Evolutionary conservation across 2,329 filamentous ascomycete species (phyloP).

Genomic region (Chaetothyriales sp.): DNA sequence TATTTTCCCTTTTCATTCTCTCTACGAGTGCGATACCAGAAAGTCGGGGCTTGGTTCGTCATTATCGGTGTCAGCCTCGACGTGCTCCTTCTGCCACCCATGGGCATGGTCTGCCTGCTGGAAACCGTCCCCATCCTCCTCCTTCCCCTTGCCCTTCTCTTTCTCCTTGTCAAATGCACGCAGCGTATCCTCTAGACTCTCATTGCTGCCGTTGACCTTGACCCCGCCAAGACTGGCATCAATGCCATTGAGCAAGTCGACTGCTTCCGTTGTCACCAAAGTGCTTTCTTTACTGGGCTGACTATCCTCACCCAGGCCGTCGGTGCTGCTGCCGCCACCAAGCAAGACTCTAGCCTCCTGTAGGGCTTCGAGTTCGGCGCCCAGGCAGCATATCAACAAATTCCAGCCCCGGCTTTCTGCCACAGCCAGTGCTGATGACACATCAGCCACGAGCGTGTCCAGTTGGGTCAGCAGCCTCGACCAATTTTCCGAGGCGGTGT

Average conservation of each 20-base stretch:
- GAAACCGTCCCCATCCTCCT: background rate
- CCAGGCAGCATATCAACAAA: slow-evolving; percentile 45
- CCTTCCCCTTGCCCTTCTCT: slow-evolving; percentile 4
- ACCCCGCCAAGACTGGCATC: slow-evolving; percentile 1
- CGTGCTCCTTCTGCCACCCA: background rate
- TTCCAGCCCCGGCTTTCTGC: slow-evolving; percentile 44
- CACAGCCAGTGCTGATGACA: slow-evolving; percentile 35
- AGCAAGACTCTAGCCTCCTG: slow-evolving; percentile 26
- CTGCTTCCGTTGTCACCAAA: background rate
- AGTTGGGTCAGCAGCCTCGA: slow-evolving; percentile 5
- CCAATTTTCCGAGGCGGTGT: slow-evolving; percentile 1
- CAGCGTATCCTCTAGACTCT: slow-evolving; percentile 15
- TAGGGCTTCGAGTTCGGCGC: slow-evolving; percentile 45
- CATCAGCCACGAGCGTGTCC: slow-evolving; percentile 18
- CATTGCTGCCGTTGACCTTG: slow-evolving; percentile 8
- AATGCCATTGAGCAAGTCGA: slow-evolving; percentile 6
- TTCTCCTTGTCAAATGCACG: slow-evolving; percentile 7
- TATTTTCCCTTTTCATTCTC: background rate
- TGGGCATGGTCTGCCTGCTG: background rate
- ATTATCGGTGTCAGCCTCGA: slow-evolving; percentile 15
- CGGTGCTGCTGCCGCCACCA: slow-evolving; percentile 23
- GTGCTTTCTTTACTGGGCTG: background rate
- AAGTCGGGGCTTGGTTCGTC: slow-evolving; percentile 17
- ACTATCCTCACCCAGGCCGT: slow-evolving; percentile 4
- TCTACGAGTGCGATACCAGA: slow-evolving; percentile 14